Conservation (phyloP, 805 yeast genomes). For the Torulaspora gathmanii region DNA sequence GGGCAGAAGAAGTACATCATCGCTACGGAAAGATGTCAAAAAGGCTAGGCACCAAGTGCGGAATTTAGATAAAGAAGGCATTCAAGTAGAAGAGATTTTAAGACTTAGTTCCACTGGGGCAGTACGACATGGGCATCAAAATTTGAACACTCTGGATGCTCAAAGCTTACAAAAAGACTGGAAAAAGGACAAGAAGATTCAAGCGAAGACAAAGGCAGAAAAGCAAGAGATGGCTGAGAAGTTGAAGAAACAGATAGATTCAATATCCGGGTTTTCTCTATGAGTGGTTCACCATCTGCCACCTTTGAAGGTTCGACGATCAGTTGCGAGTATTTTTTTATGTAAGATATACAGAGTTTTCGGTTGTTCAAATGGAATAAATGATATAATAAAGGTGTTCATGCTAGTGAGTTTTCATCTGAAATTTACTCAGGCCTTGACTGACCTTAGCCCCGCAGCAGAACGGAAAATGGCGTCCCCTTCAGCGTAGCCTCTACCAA, state of each 20-base stretch:
- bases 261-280: slow-evolving; percentile 34
- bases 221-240: slow-evolving; percentile 30
- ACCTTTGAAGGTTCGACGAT: background rate
- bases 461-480: slow-evolving; percentile 96
- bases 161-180: slow-evolving; percentile 27
- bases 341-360: slow-evolving; percentile 14
- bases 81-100: slow-evolving; percentile 8
- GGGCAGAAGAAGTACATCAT: slow-evolving; percentile 8
- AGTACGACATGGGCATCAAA: background rate
- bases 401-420: background rate
- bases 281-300: slow-evolving; percentile 5
- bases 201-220: slow-evolving; percentile 18
- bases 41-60: slow-evolving; percentile 26
- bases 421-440: slow-evolving; percentile 48
- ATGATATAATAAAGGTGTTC: slow-evolving; percentile 6
- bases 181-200: slow-evolving; percentile 24
- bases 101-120: background rate
- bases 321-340: background rate
- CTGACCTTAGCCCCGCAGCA: slow-evolving; percentile 68
- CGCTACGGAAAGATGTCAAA: slow-evolving; percentile 26
- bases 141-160: slow-evolving; percentile 16
- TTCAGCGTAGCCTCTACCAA: slow-evolving; percentile 97
- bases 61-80: slow-evolving; percentile 22
- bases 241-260: slow-evolving; percentile 33
- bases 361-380: slow-evolving; percentile 12